A percentile compares a stretch with the other conserved stretches of the same genome.
Evolutionary conservation across 2,329 filamentous ascomycete species (phyloP).

Genomic region (Zasmidium angulare): DNA sequence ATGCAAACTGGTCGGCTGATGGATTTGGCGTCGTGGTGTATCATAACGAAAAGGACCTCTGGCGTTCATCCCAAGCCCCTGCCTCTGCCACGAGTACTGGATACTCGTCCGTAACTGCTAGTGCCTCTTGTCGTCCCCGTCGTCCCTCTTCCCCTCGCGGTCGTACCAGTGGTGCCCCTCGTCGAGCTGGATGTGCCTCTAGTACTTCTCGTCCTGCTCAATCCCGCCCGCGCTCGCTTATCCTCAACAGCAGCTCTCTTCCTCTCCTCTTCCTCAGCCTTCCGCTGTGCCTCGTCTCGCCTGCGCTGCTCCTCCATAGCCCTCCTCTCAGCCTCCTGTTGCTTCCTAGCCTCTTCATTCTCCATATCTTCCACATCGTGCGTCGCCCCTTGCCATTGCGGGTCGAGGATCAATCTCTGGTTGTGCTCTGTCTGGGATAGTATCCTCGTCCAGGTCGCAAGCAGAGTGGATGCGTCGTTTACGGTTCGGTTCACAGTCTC

Average conservation of each 20-base stretch:
- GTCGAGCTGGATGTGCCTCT: slow-evolving; percentile 33
- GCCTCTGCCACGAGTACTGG: slow-evolving; percentile 35
- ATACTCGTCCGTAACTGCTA: slow-evolving; percentile 45
- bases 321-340: slow-evolving; percentile 74
- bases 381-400: slow-evolving; percentile 83
- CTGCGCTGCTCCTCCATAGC: slow-evolving; percentile 77
- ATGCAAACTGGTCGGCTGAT: too few relatives aligned
- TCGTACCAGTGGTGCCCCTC: slow-evolving; percentile 42
- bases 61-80: slow-evolving; percentile 29
- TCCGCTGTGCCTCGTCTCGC: slow-evolving; percentile 59
- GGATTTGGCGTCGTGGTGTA: too few relatives aligned
- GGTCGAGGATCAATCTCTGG: slow-evolving; percentile 84
- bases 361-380: slow-evolving; percentile 86
- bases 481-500: slow-evolving; percentile 82
- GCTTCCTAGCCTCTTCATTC: slow-evolving; percentile 70
- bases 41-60: too few relatives aligned
- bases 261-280: slow-evolving; percentile 53
- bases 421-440: slow-evolving; percentile 97
- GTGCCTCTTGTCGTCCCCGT: slow-evolving; percentile 42
- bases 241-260: slow-evolving; percentile 55
- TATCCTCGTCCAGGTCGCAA: slow-evolving; percentile 95
- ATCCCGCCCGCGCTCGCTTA: slow-evolving; percentile 35
- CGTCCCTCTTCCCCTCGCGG: slow-evolving; percentile 55
- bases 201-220: slow-evolving; percentile 33
- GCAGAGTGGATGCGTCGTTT: slow-evolving; percentile 78